Evolutionary conservation across 805 yeast species (phyloP), one percentile per base, ranked within the genome.

Genomic region (Brettanomyces nanus): DNA sequence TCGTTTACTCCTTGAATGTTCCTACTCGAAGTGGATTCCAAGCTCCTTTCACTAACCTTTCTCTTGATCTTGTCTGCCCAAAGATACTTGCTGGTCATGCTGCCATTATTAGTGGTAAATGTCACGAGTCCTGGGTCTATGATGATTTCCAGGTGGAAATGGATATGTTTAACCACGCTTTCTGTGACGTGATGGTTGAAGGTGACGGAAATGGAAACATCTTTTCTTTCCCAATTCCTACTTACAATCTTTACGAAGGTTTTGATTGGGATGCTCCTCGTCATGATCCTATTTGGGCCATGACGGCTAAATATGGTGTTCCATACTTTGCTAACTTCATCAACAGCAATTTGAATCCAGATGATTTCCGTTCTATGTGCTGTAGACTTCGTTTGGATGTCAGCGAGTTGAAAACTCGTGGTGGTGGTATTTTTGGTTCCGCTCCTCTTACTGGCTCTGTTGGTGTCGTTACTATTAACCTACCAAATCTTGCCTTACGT

Each of bases 71-170:
- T n/a, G 26, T 31, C 14, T 31, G 34, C 17, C 34, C 34, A 6
- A 19, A 19, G 23, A 31, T 26, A 5, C 19, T 31, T 6, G 19
- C 13, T 5, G 34, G 34, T 13, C 34, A 31, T 21, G 15, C 34
- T 6, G 34, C 21, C 14, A 31, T 31, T 18, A 31, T 31, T 21
- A 26, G 34, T 10, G 34, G 34, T 13, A 31, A 31, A n/a, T 20
- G 14, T 13, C 34, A 21, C 21, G 26, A 19, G 13, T n/a, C 17
- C 17, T 31, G 34, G 34, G 26, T 31, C 15, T 31, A 31, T 21
- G 34, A 31, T 19, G 34, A 31, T n/a, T 31, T 31, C 17, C 34
- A 31, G 26, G 34, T 13, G 25, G 34, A 31, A n/a, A 31, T 31
- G 34, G 34, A 31, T 20, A 31, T 21, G 26, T 20, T 31, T 6